Conservation (phyloP, 345 rosid genomes). For the Citrus inodora region DNA sequence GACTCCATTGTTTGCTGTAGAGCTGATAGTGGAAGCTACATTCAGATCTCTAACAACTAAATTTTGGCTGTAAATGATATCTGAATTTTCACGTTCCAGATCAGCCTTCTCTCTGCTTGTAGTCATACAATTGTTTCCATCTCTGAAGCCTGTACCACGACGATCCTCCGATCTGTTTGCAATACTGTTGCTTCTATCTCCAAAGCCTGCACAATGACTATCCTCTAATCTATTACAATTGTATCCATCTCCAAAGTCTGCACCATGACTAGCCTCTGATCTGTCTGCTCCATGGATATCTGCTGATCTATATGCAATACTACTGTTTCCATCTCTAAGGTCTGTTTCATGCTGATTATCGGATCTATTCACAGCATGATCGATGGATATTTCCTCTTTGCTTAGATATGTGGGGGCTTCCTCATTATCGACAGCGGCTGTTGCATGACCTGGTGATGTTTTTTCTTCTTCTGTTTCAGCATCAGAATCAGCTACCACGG, state of each 20-base stretch:
- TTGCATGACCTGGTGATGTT: slow-evolving; percentile 35
- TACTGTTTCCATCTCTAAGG: slow-evolving; percentile 17
- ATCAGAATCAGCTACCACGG: slow-evolving; percentile 91
- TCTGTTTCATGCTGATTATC: background rate
- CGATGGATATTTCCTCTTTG: slow-evolving; percentile 25
- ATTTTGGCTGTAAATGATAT: slow-evolving; percentile 65
- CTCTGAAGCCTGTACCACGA: slow-evolving; percentile 18
- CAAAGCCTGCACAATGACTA: slow-evolving; percentile 16
- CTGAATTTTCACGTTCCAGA: slow-evolving; percentile 55
- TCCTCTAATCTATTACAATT: slow-evolving; percentile 23
- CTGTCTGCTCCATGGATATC: slow-evolving; percentile 15
- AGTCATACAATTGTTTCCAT: slow-evolving; percentile 24
- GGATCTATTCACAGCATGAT: slow-evolving; percentile 14
- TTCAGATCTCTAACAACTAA: slow-evolving; percentile 48
- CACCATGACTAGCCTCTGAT: slow-evolving; percentile 23
- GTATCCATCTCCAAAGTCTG: slow-evolving; percentile 16
- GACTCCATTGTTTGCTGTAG: slow-evolving; percentile 31
- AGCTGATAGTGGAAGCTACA: slow-evolving; percentile 22
- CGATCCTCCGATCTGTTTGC: slow-evolving; percentile 21
- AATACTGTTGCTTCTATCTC: slow-evolving; percentile 23
- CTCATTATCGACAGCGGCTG: slow-evolving; percentile 23
- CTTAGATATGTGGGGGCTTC: slow-evolving; percentile 20
- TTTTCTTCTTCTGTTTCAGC: slow-evolving; percentile 62
- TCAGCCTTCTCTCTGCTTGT: slow-evolving; percentile 35
- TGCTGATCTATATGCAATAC: slow-evolving; percentile 23